Conservation (phyloP, 2,329 filamentous ascomycete species). For the Corinectria fuckeliana region DNA sequence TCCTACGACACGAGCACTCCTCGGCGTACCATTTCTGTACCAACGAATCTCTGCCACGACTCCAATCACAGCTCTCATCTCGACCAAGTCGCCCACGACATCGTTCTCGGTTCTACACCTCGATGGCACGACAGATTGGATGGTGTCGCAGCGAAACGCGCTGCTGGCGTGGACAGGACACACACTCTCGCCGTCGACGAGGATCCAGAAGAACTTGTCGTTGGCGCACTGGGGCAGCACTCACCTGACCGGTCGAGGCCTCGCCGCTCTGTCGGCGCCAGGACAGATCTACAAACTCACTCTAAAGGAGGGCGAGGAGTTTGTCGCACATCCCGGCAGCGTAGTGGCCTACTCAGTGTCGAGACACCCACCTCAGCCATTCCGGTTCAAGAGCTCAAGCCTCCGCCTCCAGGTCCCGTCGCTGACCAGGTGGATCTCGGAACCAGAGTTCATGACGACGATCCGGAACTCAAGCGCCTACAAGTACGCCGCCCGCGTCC, state of each 20-base stretch:
- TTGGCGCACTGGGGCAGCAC: constrained; percentile 92
- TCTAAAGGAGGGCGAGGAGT: constrained; percentile 83
- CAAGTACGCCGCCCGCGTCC: constrained; percentile 68
- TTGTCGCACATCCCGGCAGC: constrained; percentile 89
- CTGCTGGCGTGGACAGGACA: constrained; percentile 97
- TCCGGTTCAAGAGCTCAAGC: constrained; percentile 81
- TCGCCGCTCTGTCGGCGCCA: constrained; percentile 83
- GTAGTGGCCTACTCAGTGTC: constrained; percentile 88
- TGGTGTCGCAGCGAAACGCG: constrained; percentile 84
- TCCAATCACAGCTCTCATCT: constrained; percentile 86
- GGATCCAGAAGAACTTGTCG: constrained; percentile 75
- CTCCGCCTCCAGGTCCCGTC: constrained; percentile 81
- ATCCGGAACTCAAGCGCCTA: constrained; percentile 77
- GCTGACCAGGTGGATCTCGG: constrained; percentile 68
- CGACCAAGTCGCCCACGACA: constrained; percentile 83
- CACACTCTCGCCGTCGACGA: constrained; percentile 77
- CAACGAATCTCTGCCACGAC: constrained; percentile 87
- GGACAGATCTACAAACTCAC: constrained; percentile 90
- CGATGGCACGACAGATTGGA: constrained; percentile 95
- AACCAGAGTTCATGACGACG: constrained; percentile 74
- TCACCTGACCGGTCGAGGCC: constrained; percentile 83
- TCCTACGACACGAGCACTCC: constrained; percentile 77
- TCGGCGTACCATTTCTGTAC: constrained; percentile 94
- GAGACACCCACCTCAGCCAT: constrained; percentile 76
- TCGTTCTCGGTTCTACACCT: constrained; percentile 88